These are phyloP conservation scores for Blepharisma stoltei DNA, from an alignment of 73 alveolate genomes.

Conservation along the genomic window DNA sequence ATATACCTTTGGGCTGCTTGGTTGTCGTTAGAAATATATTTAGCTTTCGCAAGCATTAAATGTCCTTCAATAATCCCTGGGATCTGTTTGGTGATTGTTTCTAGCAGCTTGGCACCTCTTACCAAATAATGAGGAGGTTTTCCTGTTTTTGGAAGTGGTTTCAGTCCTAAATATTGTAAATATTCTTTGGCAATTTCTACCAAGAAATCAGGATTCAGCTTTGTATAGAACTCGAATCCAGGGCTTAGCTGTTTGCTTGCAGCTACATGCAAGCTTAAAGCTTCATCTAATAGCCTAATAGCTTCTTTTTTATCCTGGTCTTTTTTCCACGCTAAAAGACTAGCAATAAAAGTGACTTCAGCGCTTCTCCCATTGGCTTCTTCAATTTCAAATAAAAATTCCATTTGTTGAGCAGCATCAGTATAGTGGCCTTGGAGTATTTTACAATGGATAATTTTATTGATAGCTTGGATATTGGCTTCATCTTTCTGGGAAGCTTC, in stretches of 20 bases:
- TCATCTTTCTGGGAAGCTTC: constrained; percentile 92
- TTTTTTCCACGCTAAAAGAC: constrained; percentile 65
- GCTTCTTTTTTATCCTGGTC: constrained; percentile 56
- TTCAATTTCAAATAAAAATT: constrained; percentile 79
- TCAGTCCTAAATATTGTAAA: constrained; percentile 62
- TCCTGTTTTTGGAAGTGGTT: constrained; percentile 43
- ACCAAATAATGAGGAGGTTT: constrained; percentile 62
- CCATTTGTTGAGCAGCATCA: constrained; percentile 95
- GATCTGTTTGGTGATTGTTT: constrained; percentile 71
- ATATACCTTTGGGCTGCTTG: constrained; percentile 62
- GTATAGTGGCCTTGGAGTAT: constrained; percentile 82
- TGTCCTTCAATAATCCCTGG: constrained; percentile 81
- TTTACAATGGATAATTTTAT: constrained; percentile 92
- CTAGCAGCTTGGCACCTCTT: constrained; percentile 81
- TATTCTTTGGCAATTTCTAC: constrained; percentile 76
- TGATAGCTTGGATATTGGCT: constrained; percentile 78
- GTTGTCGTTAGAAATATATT: constrained; percentile 69
- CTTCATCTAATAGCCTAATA: constrained; percentile 59
- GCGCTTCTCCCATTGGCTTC: constrained; percentile 70
- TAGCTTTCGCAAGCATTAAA: constrained; percentile 75
- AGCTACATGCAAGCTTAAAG: constrained; percentile 75
- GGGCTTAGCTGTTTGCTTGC: constrained; percentile 68
- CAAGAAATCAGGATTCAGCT: constrained; percentile 82
- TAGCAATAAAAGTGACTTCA: constrained; percentile 66
- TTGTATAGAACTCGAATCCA: constrained; percentile 75